These are phyloP conservation scores for Guadua angustifolia DNA, from an alignment of 176 grass and related monocot species.

Conservation along the genomic window DNA sequence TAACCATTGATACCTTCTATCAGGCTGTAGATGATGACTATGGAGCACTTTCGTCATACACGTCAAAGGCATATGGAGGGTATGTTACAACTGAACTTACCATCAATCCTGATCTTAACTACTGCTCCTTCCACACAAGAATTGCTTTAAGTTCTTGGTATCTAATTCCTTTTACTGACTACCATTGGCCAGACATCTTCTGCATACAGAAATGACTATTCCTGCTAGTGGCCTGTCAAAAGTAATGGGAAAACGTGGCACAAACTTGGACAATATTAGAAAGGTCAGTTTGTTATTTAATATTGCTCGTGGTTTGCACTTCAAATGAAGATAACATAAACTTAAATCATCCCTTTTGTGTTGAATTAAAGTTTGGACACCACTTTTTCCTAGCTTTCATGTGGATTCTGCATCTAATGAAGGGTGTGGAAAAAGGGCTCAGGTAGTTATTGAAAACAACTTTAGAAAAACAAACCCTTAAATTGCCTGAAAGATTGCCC, in stretches of 20 bases:
- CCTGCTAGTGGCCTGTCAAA: conserved; percentile 73
- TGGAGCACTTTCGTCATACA: conserved; percentile 58
- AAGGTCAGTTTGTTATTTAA: conserved; percentile 70
- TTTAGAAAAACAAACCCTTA: not conserved
- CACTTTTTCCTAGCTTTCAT: conserved; percentile 5
- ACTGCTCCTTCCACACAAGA: not conserved
- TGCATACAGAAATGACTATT: conserved; percentile 77
- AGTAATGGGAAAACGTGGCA: conserved; percentile 92
- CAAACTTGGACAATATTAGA: conserved; percentile 95
- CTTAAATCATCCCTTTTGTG: not conserved
- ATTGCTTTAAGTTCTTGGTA: conserved; percentile 7
- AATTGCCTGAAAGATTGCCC: not conserved
- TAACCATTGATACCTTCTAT: conserved; percentile 28
- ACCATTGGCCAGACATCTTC: conserved; percentile 40
- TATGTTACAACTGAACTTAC: conserved; percentile 48
- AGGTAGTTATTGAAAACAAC: not conserved
- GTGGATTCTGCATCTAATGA: conserved; percentile 16
- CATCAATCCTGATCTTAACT: conserved; percentile 12
- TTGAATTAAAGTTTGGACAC: not conserved
- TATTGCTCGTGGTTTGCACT: conserved; percentile 2
- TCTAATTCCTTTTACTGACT: conserved; percentile 18
- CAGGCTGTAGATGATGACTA: conserved; percentile 72
- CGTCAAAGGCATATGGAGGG: conserved; percentile 74
- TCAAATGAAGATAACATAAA: not conserved
- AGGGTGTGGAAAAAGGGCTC: not conserved